Conservation (phyloP, 2,329 filamentous ascomycete genomes). For the Apiospora aurea region DNA sequence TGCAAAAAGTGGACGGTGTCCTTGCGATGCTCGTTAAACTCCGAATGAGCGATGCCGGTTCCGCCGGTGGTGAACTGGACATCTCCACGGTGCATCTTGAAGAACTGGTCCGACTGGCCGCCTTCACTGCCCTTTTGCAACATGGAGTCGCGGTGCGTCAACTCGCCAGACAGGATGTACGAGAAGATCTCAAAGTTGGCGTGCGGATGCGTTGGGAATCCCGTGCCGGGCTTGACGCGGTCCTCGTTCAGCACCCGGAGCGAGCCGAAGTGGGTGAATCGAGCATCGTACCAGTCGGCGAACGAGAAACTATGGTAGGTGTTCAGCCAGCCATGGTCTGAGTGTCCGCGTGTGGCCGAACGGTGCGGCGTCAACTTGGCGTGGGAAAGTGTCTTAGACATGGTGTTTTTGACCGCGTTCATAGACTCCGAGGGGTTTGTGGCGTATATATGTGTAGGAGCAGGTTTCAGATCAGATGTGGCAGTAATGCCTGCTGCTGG, state of each 20-base stretch:
- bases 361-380: slow-evolving; percentile 78
- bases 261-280: slow-evolving; percentile 73
- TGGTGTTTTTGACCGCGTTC: slow-evolving; percentile 54
- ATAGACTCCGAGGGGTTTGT: slow-evolving; percentile 33
- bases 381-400: slow-evolving; percentile 69
- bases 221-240: slow-evolving; percentile 74
- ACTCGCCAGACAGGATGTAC: slow-evolving; percentile 84
- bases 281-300: slow-evolving; percentile 73
- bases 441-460: slow-evolving; percentile 20
- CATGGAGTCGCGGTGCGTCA: slow-evolving; percentile 89
- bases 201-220: slow-evolving; percentile 87
- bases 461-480: slow-evolving; percentile 19
- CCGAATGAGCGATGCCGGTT: slow-evolving; percentile 79
- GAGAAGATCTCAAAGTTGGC: slow-evolving; percentile 90
- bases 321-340: slow-evolving; percentile 87
- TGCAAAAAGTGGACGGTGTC: slow-evolving; percentile 85
- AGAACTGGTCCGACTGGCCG: slow-evolving; percentile 68
- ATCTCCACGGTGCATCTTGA: slow-evolving; percentile 77
- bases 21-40: slow-evolving; percentile 77
- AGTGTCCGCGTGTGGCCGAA: slow-evolving; percentile 75
- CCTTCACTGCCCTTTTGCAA: slow-evolving; percentile 72
- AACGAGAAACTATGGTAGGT: slow-evolving; percentile 89
- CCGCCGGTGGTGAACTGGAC: slow-evolving; percentile 93
- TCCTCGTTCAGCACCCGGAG: slow-evolving; percentile 91
- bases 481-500: slow-evolving; percentile 1